Evolutionary conservation across 495 filamentous ascomycete genomes (phyloP).

Genomic region (Lophiostoma macrostomum): DNA sequence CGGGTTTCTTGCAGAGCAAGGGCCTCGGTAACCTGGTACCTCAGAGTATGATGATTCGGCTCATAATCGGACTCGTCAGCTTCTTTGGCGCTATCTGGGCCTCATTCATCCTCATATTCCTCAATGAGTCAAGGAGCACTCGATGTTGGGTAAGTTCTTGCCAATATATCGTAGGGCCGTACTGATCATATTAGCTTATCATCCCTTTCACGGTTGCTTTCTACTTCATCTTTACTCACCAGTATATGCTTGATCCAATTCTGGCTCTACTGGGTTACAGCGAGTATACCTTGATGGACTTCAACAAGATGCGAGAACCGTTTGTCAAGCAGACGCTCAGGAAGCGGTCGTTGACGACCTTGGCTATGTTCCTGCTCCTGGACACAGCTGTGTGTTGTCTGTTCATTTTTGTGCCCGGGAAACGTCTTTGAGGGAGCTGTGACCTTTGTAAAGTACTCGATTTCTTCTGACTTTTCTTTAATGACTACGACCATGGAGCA

Average conservation of each 20-base stretch:
- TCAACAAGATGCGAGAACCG: constrained; percentile 78
- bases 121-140: constrained; percentile 68
- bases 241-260: constrained; percentile 90
- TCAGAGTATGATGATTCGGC: constrained; percentile 73
- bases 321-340: constrained; percentile 81
- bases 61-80: constrained; percentile 79
- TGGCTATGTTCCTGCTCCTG: constrained; percentile 67
- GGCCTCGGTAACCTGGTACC: constrained; percentile 93
- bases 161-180: not conserved
- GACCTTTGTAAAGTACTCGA: too few relatives aligned
- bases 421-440: constrained; percentile 56
- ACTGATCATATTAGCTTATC: constrained; percentile 61
- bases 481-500: too few relatives aligned
- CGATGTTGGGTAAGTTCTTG: constrained; percentile 72
- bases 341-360: constrained; percentile 74
- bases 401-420: constrained; percentile 92
- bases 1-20: constrained; percentile 90
- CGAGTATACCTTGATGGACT: constrained; percentile 93
- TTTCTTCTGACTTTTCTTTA: too few relatives aligned
- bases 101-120: constrained; percentile 86
- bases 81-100: constrained; percentile 94
- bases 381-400: constrained; percentile 73
- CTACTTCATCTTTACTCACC: constrained; percentile 83
- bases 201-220: constrained; percentile 89
- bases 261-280: constrained; percentile 85